Conservation (phyloP, 192 early-diverging fungal species). For the Linnemannia hyalina region DNA sequence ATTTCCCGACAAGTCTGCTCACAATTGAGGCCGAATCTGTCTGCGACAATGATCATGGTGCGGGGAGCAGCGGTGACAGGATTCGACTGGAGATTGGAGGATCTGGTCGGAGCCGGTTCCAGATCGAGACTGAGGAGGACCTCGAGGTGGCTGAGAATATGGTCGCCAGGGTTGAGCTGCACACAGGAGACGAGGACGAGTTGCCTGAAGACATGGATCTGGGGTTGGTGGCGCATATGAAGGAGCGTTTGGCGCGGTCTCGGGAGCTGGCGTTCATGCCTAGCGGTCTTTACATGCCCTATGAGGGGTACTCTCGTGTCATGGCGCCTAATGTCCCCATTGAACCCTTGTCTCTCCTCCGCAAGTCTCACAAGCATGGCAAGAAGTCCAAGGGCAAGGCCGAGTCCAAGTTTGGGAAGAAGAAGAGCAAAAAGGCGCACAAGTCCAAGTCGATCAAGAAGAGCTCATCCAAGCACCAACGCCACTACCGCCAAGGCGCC, state of each 20-base stretch:
- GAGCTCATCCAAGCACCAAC: background rate
- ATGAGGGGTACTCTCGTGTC: constrained; percentile 29
- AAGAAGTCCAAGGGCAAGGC: background rate
- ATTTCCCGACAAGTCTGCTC: constrained; percentile 39
- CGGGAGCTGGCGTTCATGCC: constrained; percentile 51
- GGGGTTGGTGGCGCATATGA: constrained; percentile 12
- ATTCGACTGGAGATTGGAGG: constrained; percentile 40
- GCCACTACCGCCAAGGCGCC: background rate
- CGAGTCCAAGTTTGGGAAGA: background rate
- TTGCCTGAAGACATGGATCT: background rate
- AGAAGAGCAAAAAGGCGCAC: background rate
- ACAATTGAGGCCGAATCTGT: constrained; percentile 50
- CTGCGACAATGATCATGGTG: constrained; percentile 14
- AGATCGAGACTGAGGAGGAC: constrained; percentile 24
- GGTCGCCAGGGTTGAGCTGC: background rate
- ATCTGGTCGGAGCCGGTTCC: constrained; percentile 24
- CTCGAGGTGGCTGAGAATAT: background rate
- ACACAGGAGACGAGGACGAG: background rate
- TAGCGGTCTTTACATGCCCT: constrained; percentile 42
- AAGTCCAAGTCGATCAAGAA: background rate
- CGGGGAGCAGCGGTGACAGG: background rate
- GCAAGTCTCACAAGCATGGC: constrained; percentile 8
- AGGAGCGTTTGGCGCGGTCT: constrained; percentile 16
- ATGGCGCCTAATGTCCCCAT: constrained; percentile 9
- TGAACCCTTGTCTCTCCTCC: constrained; percentile 5